These are phyloP conservation scores for Colletotrichum sp. DNA, from an alignment of 2,329 filamentous ascomycete species.

Conservation along the genomic window DNA sequence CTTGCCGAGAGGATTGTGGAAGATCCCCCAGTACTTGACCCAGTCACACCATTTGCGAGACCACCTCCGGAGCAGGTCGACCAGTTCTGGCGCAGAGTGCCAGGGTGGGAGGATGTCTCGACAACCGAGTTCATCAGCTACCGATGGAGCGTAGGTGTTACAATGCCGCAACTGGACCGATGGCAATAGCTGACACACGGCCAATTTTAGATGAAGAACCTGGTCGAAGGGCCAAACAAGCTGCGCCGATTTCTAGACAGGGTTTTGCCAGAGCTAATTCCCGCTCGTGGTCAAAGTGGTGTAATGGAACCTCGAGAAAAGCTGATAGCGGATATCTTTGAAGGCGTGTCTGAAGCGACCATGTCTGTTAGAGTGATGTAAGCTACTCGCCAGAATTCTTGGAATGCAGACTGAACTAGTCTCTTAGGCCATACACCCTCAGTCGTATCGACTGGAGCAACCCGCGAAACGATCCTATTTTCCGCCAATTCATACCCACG, in stretches of 20 bases:
- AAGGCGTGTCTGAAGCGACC: constrained; percentile 57
- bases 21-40: background rate
- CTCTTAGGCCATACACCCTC: constrained; percentile 58
- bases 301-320: constrained; percentile 52
- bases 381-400: constrained; percentile 18
- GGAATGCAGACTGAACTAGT: background rate
- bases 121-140: constrained; percentile 56
- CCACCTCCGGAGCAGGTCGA: constrained; percentile 22
- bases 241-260: constrained; percentile 53
- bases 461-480: constrained; percentile 63
- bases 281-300: constrained; percentile 30
- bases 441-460: constrained; percentile 64
- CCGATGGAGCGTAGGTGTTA: constrained; percentile 55
- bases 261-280: constrained; percentile 56
- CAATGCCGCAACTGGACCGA: background rate
- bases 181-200: background rate
- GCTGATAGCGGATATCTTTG: constrained; percentile 58
- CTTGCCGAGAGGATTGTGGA: background rate
- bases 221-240: constrained; percentile 51
- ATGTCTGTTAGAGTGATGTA: constrained; percentile 66
- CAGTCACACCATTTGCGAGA: background rate
- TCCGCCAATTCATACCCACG: constrained; percentile 65
- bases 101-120: constrained; percentile 53
- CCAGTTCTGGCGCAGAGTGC: constrained; percentile 57
- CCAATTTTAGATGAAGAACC: constrained; percentile 46